Conservation (phyloP, 2,329 filamentous ascomycete species). For the Fusarium sp. region DNA sequence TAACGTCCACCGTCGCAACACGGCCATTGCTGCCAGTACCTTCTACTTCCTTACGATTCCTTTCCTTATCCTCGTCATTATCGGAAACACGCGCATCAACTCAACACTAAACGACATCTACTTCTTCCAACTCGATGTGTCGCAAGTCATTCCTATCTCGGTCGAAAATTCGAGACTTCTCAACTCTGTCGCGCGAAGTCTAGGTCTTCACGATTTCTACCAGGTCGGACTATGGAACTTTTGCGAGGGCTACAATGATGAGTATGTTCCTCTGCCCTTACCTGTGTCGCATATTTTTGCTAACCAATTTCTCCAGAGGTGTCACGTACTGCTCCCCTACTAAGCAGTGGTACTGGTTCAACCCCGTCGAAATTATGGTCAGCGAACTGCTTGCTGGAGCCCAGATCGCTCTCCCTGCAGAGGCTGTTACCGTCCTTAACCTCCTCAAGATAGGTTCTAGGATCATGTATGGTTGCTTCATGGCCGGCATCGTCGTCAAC, state of each 20-base stretch:
- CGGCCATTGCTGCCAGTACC: conserved; percentile 72
- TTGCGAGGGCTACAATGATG: conserved; percentile 83
- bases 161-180: conserved; percentile 79
- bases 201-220: conserved; percentile 95
- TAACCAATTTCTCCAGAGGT: conserved; percentile 64
- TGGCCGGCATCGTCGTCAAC: conserved; percentile 75
- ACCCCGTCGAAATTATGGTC: conserved; percentile 84
- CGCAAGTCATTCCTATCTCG: conserved; percentile 80
- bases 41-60: conserved; percentile 80
- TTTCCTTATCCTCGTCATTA: conserved; percentile 82
- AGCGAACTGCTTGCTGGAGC: conserved; percentile 84
- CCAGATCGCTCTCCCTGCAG: conserved; percentile 80
- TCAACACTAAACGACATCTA: conserved; percentile 75
- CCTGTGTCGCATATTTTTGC: background rate
- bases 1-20: conserved; percentile 60
- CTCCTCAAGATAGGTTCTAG: conserved; percentile 80
- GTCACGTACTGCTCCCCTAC: conserved; percentile 81
- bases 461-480: conserved; percentile 91
- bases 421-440: conserved; percentile 77
- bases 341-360: conserved; percentile 84
- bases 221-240: conserved; percentile 92
- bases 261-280: conserved; percentile 52
- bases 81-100: conserved; percentile 77
- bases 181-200: conserved; percentile 85
- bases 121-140: conserved; percentile 86